phyloP scores from a whole-genome alignment of 495 filamentous ascomycete genomes.

The Parathielavia hyrcaniae region DNA sequence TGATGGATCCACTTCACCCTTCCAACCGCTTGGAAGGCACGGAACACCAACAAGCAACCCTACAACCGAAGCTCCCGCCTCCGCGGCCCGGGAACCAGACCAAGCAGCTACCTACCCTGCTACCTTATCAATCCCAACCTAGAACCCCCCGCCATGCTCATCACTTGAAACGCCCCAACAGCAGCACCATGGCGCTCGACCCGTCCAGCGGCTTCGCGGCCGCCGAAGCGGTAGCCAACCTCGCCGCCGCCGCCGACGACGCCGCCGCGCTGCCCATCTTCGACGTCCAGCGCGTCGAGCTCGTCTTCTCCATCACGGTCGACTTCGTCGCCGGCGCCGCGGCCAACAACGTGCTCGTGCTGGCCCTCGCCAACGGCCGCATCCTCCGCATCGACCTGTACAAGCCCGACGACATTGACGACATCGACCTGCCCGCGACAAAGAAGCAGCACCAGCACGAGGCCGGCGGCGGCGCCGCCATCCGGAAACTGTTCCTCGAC shows the following conservation, averaged over 20 bases:
- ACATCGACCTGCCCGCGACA: slow-evolving; percentile 76
- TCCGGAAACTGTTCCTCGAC: slow-evolving; percentile 93
- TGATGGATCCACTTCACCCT: too few relatives aligned
- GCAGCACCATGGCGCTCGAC: slow-evolving; percentile 42
- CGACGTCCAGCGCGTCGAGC: slow-evolving; percentile 81
- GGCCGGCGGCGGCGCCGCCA: too few relatives aligned
- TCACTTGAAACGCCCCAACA: background rate
- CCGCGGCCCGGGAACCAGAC: background rate
- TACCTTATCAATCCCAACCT: background rate
- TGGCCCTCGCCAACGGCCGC: slow-evolving; percentile 80
- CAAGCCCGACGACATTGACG: slow-evolving; percentile 89
- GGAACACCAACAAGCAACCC: background rate
- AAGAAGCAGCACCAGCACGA: slow-evolving; percentile 85
- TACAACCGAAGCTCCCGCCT: background rate
- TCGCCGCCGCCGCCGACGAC: slow-evolving; percentile 46
- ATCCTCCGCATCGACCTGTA: slow-evolving; percentile 93
- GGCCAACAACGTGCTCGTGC: slow-evolving; percentile 90
- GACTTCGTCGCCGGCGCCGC: slow-evolving; percentile 96
- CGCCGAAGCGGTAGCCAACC: slow-evolving; percentile 47
- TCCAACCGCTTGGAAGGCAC: background rate
- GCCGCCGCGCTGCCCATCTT: slow-evolving; percentile 75
- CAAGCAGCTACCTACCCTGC: background rate
- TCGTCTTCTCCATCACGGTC: slow-evolving; percentile 83
- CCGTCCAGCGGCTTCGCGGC: slow-evolving; percentile 48
- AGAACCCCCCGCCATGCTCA: slow-evolving; percentile 10